These are phyloP conservation scores for Oryza glaberrima DNA, from an alignment of 176 grass and related monocot genomes.

Conservation along the genomic window DNA sequence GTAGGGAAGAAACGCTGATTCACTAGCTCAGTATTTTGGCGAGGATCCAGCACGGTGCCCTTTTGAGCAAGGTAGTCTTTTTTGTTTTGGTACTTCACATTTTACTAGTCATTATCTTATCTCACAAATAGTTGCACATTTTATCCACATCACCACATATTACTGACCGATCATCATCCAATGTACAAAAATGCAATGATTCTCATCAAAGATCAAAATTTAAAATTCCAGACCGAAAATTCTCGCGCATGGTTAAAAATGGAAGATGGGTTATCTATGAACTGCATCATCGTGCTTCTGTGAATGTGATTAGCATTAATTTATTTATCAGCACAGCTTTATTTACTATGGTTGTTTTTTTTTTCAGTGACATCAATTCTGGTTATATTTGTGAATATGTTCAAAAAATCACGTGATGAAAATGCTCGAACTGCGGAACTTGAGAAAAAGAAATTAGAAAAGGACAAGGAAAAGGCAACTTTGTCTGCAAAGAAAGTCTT, in stretches of 20 bases:
- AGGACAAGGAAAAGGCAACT: conserved; percentile 72
- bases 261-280: background rate
- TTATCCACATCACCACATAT: background rate
- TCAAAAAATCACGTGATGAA: conserved; percentile 97
- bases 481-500: conserved; percentile 46
- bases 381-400: conserved; percentile 91
- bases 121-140: background rate
- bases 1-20: conserved; percentile 98
- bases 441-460: conserved; percentile 92
- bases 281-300: background rate
- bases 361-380: conserved; percentile 96
- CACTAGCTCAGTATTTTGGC: conserved; percentile 98
- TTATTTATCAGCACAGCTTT: conserved; percentile 17
- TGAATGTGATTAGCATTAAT: conserved; percentile 8
- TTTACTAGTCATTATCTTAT: conserved; percentile 29
- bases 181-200: background rate
- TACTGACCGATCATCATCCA: background rate
- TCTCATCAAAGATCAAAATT: background rate
- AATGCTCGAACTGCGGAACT: conserved; percentile 71
- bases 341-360: conserved; percentile 28
- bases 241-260: background rate
- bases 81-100: conserved; percentile 19
- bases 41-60: conserved; percentile 97
- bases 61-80: conserved; percentile 85
- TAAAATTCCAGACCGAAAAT: background rate